phyloP scores from a whole-genome alignment of 345 rosid genomes.

The Ailanthus altissimus region DNA sequence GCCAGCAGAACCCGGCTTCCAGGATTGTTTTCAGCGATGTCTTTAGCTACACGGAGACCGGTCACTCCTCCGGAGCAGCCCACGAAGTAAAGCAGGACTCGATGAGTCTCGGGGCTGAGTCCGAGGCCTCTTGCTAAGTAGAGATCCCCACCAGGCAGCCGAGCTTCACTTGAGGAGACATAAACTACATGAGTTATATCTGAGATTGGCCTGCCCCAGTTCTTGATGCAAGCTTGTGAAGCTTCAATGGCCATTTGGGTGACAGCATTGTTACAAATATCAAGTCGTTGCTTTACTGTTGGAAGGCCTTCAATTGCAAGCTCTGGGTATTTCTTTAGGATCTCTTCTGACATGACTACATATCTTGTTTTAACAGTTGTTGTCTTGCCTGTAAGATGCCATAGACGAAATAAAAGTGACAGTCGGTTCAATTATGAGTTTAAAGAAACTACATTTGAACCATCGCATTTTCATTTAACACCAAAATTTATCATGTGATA shows the following conservation, averaged over 20 bases:
- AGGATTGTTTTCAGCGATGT: conserved; percentile 92
- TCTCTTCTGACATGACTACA: conserved; percentile 97
- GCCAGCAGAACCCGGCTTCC: conserved; percentile 80
- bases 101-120: conserved; percentile 71
- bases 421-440: background rate
- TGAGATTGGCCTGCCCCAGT: conserved; percentile 73
- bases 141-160: conserved; percentile 90
- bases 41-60: conserved; percentile 92
- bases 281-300: conserved; percentile 77
- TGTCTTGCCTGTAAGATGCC: conserved; percentile 68
- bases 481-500: background rate
- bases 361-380: conserved; percentile 94
- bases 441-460: background rate
- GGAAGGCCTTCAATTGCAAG: conserved; percentile 78
- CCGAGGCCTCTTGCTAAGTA: conserved; percentile 84
- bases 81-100: conserved; percentile 78
- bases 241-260: conserved; percentile 92
- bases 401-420: background rate
- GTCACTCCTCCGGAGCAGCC: conserved; percentile 98
- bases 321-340: conserved; percentile 80
- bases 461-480: background rate
- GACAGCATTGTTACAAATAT: conserved; percentile 79
- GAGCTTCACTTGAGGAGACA: conserved; percentile 96
- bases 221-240: conserved; percentile 70
- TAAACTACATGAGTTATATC: conserved; percentile 92